These are phyloP conservation scores for Exserohilum rostratum DNA, from an alignment of 2,329 filamentous ascomycete genomes.

Conservation along the genomic window DNA sequence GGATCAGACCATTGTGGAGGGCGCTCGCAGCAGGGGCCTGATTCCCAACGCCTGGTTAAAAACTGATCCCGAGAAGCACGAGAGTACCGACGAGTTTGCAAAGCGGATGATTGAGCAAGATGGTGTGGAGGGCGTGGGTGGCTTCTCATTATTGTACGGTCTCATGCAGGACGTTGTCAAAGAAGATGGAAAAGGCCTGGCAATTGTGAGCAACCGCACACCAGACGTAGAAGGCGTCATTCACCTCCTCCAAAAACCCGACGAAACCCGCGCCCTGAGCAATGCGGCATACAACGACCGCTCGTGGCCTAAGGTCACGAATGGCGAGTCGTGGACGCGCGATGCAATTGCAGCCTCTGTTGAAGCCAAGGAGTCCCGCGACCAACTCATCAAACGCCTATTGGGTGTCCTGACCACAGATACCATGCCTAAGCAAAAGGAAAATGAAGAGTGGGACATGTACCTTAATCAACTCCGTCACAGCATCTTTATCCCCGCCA, in stretches of 20 bases:
- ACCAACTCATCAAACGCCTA: slow-evolving; percentile 58
- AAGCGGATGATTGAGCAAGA: slow-evolving; percentile 61
- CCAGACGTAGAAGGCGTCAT: slow-evolving; percentile 57
- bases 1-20: slow-evolving; percentile 49
- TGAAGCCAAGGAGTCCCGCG: slow-evolving; percentile 51
- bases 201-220: slow-evolving; percentile 68
- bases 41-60: slow-evolving; percentile 67
- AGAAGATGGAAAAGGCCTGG: slow-evolving; percentile 46
- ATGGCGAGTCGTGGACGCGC: slow-evolving; percentile 61
- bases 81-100: slow-evolving; percentile 59
- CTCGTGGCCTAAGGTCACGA: slow-evolving; percentile 66
- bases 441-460: slow-evolving; percentile 59
- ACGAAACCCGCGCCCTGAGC: slow-evolving; percentile 65
- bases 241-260: slow-evolving; percentile 56
- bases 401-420: slow-evolving; percentile 61
- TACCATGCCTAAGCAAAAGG: slow-evolving; percentile 59
- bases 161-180: slow-evolving; percentile 54
- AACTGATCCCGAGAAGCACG: slow-evolving; percentile 39
- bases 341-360: slow-evolving; percentile 57
- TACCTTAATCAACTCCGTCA: slow-evolving; percentile 63
- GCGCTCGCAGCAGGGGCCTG: slow-evolving; percentile 60
- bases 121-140: slow-evolving; percentile 64
- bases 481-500: slow-evolving; percentile 65
- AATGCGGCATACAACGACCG: slow-evolving; percentile 65
- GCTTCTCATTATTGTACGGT: slow-evolving; percentile 68